phyloP scores from a whole-genome alignment of 805 yeast species.

The Kuraishia piskuri region DNA sequence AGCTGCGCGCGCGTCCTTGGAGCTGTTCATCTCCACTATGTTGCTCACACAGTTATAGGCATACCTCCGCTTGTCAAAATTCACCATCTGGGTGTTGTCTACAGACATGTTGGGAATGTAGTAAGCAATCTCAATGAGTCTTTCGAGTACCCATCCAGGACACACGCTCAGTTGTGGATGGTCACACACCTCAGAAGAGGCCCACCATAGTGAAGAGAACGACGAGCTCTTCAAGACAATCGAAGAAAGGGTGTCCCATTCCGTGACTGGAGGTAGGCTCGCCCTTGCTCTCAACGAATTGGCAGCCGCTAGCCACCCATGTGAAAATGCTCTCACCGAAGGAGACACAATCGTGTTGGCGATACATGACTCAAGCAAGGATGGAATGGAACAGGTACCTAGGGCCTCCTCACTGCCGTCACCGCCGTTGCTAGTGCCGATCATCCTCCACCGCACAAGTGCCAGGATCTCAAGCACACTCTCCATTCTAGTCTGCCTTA shows the following conservation, averaged over 20 bases:
- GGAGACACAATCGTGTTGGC: constrained; percentile 71
- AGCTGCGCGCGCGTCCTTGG: constrained; percentile 16
- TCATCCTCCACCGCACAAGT: constrained; percentile 62
- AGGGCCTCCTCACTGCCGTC: constrained; percentile 9
- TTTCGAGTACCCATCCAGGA: constrained; percentile 84
- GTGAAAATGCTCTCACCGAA: constrained; percentile 62
- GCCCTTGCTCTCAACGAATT: constrained; percentile 14
- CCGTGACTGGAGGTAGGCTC: constrained; percentile 6
- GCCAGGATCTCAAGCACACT: constrained; percentile 59
- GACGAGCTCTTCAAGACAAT: neutral
- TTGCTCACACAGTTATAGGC: constrained; percentile 53
- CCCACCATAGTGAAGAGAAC: neutral
- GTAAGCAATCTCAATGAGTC: constrained; percentile 67
- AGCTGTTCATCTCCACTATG: constrained; percentile 35
- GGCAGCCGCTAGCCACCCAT: constrained; percentile 62
- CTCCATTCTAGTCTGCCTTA: constrained; percentile 61
- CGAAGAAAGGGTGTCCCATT: neutral
- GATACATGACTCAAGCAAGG: constrained; percentile 77
- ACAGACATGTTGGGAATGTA: constrained; percentile 73
- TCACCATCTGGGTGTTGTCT: constrained; percentile 55
- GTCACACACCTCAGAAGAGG: constrained; percentile 2
- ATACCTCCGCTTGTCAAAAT: constrained; percentile 79
- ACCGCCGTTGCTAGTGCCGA: constrained; percentile 31
- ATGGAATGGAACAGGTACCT: constrained; percentile 55
- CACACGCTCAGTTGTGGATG: constrained; percentile 61